Evolutionary conservation across 768 basidiomycete genomes (phyloP).

Genomic region (Lactarius trivialis): DNA sequence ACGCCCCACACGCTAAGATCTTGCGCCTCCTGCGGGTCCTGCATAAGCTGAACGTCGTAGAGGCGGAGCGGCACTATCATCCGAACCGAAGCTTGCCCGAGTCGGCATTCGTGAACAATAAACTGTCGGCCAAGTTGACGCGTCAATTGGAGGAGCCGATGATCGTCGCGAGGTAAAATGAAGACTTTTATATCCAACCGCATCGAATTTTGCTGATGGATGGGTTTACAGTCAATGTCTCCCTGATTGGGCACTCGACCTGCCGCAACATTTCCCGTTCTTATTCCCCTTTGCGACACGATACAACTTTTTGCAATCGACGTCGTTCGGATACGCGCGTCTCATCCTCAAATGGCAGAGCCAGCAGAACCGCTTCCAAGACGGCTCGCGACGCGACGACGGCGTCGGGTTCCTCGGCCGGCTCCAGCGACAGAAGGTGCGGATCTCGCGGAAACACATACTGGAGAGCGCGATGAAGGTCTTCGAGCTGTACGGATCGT

Average conservation of each 20-base stretch:
- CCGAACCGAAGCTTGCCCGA: slow-evolving; percentile 62
- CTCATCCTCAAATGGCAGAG: slow-evolving; percentile 94
- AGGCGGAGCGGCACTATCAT: slow-evolving; percentile 52
- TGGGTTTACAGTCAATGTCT: slow-evolving; percentile 73
- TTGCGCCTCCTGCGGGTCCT: slow-evolving; percentile 84
- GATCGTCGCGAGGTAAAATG: slow-evolving; percentile 88
- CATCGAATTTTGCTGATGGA: slow-evolving; percentile 1
- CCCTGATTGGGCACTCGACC: slow-evolving; percentile 94
- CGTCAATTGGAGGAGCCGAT: slow-evolving; percentile 96
- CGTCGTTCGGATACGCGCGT: slow-evolving; percentile 95
- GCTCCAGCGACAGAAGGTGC: slow-evolving; percentile 90
- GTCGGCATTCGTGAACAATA: slow-evolving; percentile 92
- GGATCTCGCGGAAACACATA: slow-evolving; percentile 91
- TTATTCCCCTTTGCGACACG: slow-evolving; percentile 98
- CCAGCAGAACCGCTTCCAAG: slow-evolving; percentile 73
- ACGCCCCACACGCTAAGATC: slow-evolving; percentile 84
- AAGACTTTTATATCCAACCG: not conserved
- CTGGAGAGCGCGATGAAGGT: slow-evolving; percentile 95
- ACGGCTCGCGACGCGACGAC: slow-evolving; percentile 78
- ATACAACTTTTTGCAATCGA: slow-evolving; percentile 94
- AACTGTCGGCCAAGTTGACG: slow-evolving; percentile 94
- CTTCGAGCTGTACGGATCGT: slow-evolving; percentile 93
- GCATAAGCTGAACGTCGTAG: slow-evolving; percentile 73
- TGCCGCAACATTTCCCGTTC: slow-evolving; percentile 96
- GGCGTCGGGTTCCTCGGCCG: slow-evolving; percentile 89